Conservation (phyloP, 208 protist genomes). For the Vickermania ingenoplastis region DNA sequence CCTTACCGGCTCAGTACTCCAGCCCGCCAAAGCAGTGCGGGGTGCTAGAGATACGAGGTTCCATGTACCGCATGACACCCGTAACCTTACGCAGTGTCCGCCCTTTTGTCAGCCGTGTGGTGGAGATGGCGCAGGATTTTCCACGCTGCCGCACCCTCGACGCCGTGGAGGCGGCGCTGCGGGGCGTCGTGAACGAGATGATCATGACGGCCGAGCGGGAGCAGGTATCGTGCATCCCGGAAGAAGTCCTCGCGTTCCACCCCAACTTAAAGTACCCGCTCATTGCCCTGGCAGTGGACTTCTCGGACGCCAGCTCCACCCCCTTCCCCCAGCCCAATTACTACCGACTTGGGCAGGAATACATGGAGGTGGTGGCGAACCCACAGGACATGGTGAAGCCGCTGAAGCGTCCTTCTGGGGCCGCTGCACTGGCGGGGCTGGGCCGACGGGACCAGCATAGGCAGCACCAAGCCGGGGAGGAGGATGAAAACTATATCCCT, state of each 20-base stretch:
- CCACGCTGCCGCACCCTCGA: constrained; percentile 55
- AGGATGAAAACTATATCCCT: constrained; percentile 21
- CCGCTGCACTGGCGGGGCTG: background rate
- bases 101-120: constrained; percentile 84
- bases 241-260: constrained; percentile 67
- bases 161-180: constrained; percentile 78
- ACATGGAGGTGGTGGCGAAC: constrained; percentile 83
- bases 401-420: constrained; percentile 22
- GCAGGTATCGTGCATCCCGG: constrained; percentile 53
- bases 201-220: constrained; percentile 55
- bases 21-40: constrained; percentile 90
- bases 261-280: constrained; percentile 80
- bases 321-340: constrained; percentile 80
- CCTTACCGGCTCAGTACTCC: constrained; percentile 89
- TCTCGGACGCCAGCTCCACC: constrained; percentile 50
- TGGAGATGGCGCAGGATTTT: constrained; percentile 64
- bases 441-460: background rate
- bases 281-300: constrained; percentile 77
- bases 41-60: constrained; percentile 73
- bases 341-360: constrained; percentile 86
- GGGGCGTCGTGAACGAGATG: constrained; percentile 68
- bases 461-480: background rate
- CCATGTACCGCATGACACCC: constrained; percentile 79
- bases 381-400: constrained; percentile 64
- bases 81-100: constrained; percentile 87